phyloP scores from a whole-genome alignment of 148 eudicot species.

The Camellia lanceoleosa region DNA sequence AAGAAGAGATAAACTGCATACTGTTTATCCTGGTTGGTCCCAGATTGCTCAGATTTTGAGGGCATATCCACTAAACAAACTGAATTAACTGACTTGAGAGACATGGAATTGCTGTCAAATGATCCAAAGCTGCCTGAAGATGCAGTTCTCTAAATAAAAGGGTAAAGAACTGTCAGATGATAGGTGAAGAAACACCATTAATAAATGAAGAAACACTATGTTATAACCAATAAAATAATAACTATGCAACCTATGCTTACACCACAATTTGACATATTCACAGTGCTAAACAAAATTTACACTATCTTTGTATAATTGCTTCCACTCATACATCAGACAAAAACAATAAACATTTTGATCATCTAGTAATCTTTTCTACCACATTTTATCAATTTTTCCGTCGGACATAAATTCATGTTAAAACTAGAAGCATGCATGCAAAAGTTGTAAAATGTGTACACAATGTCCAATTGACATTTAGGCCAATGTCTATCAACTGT shows the following conservation, averaged over 20 bases:
- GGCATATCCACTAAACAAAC: slow-evolving; percentile 34
- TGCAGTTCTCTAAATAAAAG: slow-evolving; percentile 55
- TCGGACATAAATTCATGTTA: no score
- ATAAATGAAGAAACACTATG: not conserved
- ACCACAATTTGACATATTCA: not conserved
- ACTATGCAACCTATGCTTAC: not conserved
- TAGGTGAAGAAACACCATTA: not conserved
- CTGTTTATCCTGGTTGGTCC: slow-evolving; percentile 27
- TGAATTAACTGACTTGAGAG: slow-evolving; percentile 48
- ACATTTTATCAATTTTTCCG: no score
- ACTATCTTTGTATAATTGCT: slow-evolving; percentile 3
- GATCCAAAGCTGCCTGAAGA: slow-evolving; percentile 63
- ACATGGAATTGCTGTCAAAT: slow-evolving; percentile 43
- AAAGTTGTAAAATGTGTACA: not conserved
- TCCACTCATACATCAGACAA: not conserved
- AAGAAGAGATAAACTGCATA: slow-evolving; percentile 11
- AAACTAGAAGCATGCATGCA: not conserved
- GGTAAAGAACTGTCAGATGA: slow-evolving; percentile 7
- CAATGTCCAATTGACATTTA: no score
- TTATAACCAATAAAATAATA: not conserved
- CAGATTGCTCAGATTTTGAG: slow-evolving; percentile 32
- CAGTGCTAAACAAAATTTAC: not conserved
- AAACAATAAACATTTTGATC: no score
- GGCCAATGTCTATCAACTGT: no score
- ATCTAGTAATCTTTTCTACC: no score